phyloP scores from a whole-genome alignment of 768 basidiomycete species.

The Russula abietina region DNA sequence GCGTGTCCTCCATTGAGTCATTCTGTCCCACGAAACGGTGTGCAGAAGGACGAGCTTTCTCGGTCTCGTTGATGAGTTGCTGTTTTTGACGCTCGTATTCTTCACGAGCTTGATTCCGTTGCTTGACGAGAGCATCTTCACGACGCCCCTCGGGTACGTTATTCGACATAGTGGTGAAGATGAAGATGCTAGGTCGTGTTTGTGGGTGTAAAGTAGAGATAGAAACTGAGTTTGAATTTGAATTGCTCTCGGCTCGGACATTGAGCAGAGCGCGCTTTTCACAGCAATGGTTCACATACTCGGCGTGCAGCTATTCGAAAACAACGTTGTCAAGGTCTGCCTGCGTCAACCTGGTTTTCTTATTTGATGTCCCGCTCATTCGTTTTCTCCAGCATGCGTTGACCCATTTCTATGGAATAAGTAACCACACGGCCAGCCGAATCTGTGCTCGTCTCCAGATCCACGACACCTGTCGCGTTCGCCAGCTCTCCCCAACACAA shows the following conservation, averaged over 20 bases:
- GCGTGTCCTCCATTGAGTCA: slow-evolving; percentile 88
- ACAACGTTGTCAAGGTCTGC: slow-evolving; percentile 67
- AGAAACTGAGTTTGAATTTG: slow-evolving; percentile 19
- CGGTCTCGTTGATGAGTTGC: slow-evolving; percentile 78
- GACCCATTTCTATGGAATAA: slow-evolving; percentile 85
- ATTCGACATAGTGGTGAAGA: slow-evolving; percentile 50
- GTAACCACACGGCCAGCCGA: slow-evolving; percentile 63
- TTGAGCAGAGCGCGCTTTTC: background rate
- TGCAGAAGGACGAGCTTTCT: slow-evolving; percentile 81
- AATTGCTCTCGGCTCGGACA: too few species aligned
- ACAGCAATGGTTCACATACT: slow-evolving; percentile 75
- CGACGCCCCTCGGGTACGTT: slow-evolving; percentile 80
- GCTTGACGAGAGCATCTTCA: slow-evolving; percentile 79
- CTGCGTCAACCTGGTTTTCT: slow-evolving; percentile 2
- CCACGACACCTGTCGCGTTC: slow-evolving; percentile 77
- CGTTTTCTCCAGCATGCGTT: slow-evolving; percentile 66
- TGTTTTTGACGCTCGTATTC: slow-evolving; percentile 79
- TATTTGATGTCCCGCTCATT: background rate
- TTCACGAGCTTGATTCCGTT: slow-evolving; percentile 72
- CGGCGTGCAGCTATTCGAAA: slow-evolving; percentile 75
- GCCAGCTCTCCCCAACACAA: slow-evolving; percentile 78
- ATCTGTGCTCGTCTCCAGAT: slow-evolving; percentile 91
- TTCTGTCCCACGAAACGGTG: slow-evolving; percentile 91
- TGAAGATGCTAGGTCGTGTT: background rate
- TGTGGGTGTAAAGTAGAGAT: slow-evolving; percentile 11